Base-by-base conservation (phyloP, 441 rosid species). In the Bocquillonia castaneifolia region DNA sequence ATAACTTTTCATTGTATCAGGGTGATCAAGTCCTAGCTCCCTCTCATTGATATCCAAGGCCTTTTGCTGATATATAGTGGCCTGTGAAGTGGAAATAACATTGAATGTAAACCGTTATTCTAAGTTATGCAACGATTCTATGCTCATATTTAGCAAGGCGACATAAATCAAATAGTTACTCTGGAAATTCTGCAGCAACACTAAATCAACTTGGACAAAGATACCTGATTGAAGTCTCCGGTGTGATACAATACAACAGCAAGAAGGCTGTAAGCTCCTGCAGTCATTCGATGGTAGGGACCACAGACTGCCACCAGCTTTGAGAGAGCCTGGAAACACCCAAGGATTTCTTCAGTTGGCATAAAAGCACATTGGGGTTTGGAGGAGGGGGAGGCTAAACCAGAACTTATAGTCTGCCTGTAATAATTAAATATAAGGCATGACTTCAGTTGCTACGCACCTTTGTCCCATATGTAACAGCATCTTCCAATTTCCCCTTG, bases 211-310 rank as follows among this genome's bases (percentile, higher is more conserved):
- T 45, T 42, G 34, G 34, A 68, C 22, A 67, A 32, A 45, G 56
- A 65, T 72, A 93, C 99, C 97, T 93, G 96, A 78, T 89, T 88
- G 73, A 91, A 88, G 70, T 91, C 96, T 37, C 96, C 97, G 59
- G 97, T 91, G 68, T 93, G 98, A 81, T 91, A 91, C 67, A 93
- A 86, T 74, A 91, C 98, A 64, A 91, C 95, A 22, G 97, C 94
- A 59, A 93, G 87, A 82, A 91, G 98, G 79, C 96, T 91, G 81
- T 93, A 93, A 34, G 97, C 94, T 73, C 95, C 86, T 14, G 98
- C 97, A 62, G 96, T 86, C 72, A 82, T 80, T 75, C 91, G 91
- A 80, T 91, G 92, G 75, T 86, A 93, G 57, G 96, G 93, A 70
- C 97, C 98, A 60, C 98, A 93, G 57, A 93, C 97, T 60, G 97